Percentiles rank a stretch among this genome's conserved stretches.
Evolutionary conservation across 495 filamentous ascomycete species (phyloP).

Genomic region (Amniculicola lignicola): DNA sequence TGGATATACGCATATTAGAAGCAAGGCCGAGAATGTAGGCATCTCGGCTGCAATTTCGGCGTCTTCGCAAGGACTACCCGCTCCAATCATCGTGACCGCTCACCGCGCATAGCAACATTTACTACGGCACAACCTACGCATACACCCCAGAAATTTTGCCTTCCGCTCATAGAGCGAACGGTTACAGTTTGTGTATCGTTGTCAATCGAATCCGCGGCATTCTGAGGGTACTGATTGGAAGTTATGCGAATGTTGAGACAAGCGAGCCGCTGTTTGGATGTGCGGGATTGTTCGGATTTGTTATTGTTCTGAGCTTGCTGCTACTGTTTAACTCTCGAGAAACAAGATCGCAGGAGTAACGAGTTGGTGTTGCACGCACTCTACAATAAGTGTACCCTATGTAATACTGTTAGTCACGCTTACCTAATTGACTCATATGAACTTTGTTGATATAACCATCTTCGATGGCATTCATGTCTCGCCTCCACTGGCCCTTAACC

Average conservation of each 20-base stretch:
- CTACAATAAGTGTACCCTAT: no score
- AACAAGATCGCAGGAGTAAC: no score
- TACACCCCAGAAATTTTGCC: constrained; percentile 49
- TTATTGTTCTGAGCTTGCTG: constrained; percentile 41
- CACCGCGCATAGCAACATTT: constrained; percentile 47
- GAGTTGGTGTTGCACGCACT: no score
- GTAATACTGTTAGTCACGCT: no score
- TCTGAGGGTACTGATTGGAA: constrained; percentile 43
- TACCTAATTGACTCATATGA: no score
- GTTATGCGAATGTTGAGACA: constrained; percentile 42
- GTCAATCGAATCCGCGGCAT: constrained; percentile 45
- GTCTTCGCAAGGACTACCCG: no score
- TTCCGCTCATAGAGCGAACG: constrained; percentile 46
- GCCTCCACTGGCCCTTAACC: constrained; percentile 34
- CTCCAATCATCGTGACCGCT: no score
- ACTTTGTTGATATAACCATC: background rate
- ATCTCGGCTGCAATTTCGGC: constrained; percentile 43
- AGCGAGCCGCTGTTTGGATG: constrained; percentile 45
- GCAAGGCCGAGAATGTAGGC: constrained; percentile 44
- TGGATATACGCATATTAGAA: constrained; percentile 48
- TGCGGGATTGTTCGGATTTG: constrained; percentile 39
- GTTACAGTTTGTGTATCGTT: constrained; percentile 45
- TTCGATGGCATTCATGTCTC: constrained; percentile 9
- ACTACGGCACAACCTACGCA: constrained; percentile 50
- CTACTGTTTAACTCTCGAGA: constrained; percentile 48